Evolutionary conservation across 2,329 filamentous ascomycete species (phyloP), one percentile per base, ranked within the genome.

Genomic region (Exophiala phaeomuriformis): DNA sequence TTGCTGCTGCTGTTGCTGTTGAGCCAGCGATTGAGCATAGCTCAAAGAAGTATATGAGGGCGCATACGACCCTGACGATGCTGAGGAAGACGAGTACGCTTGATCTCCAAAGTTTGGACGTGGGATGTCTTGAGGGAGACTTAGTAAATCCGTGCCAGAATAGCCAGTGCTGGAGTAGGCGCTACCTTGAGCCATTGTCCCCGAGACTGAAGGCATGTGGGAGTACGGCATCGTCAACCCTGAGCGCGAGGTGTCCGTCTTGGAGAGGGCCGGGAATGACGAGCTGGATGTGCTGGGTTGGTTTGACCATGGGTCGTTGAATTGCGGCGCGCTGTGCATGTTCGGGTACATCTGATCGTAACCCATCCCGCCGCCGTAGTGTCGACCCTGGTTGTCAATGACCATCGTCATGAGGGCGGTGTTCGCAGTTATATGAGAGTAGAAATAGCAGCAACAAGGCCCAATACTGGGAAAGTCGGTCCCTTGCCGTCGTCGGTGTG

Each of bases 281-380:
- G 78, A 68, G 72, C 78, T 56, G 67, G 75, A 64, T 68, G 77
- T 67, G 71, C 69, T 60, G 76, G 73, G 58, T 68, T 73, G 56
- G 82, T 76, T 44, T 77, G 87, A 80, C 90, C 90, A 96, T 40
- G 90, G 90, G 71, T 96, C 93, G 66, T 86, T 90, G 75, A 96
- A 96, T 61, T 93, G 86, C 61, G 86, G 82, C 39, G 69, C 64
- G 40, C 63, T 74, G 68, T 73, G 76, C 65, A 84, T 80, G 79
- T 82, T 78, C 70, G 72, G 78, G 67, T 75, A 78, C 68, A 86
- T 83, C 78, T 90, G 83, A 69, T 82, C 79, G 77, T 91, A 93
- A 71, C 82, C 83, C 75, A 95, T 79, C 19, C 19, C 19, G 69
- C 79, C 81, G 67, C 80, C 87, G 75, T 86, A 88, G 70, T 82